A percentile compares a stretch with the other conserved stretches of the same genome.
Conservation (phyloP, 2,329 filamentous ascomycete genomes). For the Tolypocladium ovalisporum region DNA sequence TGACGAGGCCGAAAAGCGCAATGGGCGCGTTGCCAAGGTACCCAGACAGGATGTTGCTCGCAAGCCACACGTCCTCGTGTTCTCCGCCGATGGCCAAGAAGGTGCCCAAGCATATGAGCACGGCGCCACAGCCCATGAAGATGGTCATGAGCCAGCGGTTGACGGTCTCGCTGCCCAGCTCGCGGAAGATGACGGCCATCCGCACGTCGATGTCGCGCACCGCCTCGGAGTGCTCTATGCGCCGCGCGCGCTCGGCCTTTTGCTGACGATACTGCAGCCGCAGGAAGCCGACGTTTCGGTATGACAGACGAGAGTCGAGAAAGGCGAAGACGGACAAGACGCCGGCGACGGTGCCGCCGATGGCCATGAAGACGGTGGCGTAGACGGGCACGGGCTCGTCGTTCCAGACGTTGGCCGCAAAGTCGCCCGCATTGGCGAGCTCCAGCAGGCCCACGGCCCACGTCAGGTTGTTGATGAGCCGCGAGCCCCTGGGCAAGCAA, state of each 20-base stretch:
- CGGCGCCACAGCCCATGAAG: slow-evolving; percentile 35
- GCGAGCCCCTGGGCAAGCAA: slow-evolving; percentile 6
- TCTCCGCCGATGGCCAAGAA: slow-evolving; percentile 42
- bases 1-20: slow-evolving; percentile 36
- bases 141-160: slow-evolving; percentile 40
- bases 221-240: slow-evolving; percentile 1
- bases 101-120: slow-evolving; percentile 40
- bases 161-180: slow-evolving; percentile 38
- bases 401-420: slow-evolving; percentile 49
- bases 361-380: slow-evolving; percentile 38
- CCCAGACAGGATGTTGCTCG: slow-evolving; percentile 42
- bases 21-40: slow-evolving; percentile 42
- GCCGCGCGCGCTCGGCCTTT: slow-evolving; percentile 7
- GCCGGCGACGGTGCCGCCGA: slow-evolving; percentile 37
- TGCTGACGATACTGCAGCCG: slow-evolving; percentile 27
- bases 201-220: slow-evolving; percentile 20
- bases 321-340: slow-evolving; percentile 33
- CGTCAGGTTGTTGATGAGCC: slow-evolving; percentile 17
- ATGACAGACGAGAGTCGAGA: slow-evolving; percentile 30
- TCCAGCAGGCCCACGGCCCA: slow-evolving; percentile 38
- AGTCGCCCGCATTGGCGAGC: slow-evolving; percentile 43
- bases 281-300: slow-evolving; percentile 33
- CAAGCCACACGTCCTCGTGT: slow-evolving; percentile 26
- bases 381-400: slow-evolving; percentile 34
- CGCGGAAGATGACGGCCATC: slow-evolving; percentile 33